Evolutionary conservation across 1,284 basidiomycete species (phyloP), one percentile per base, ranked within the genome.

Genomic region (Cryptococcus sp.): DNA sequence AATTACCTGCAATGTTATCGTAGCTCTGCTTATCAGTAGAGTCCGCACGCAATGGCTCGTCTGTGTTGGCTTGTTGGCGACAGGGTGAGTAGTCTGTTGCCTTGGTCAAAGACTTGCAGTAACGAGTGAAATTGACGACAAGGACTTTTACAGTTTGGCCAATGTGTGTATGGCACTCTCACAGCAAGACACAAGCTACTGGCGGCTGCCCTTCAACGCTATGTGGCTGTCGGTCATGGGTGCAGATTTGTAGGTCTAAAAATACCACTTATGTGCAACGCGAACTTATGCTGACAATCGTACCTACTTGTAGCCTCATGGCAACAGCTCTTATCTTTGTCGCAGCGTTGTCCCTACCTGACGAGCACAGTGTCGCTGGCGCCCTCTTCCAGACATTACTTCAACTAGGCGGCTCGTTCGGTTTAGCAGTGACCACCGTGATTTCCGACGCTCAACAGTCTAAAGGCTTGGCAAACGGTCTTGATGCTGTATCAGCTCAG

Each of bases 181-280:
- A 57, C 69, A 84, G 16, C 82, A 86, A 0, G 61, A 79, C 3
- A 81, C 81, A 3, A 75, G 84, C 0, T 95, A 88, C 73, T 93
- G 90, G 90, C 85, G 85, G 1, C 88, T 84, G 57, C 87, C 86
- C 16, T 93, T 95, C 79, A 88, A 89, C 4, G 85, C 87, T 0
- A 85, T 90, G 40, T 81, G 87, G 61, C 67, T 89, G 54, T 78
- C 83, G 15, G 89, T 91, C 23, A 81, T 89, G 45, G 90, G 90
- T 38, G 88, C 86, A 0, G 89, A 92, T 70, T 89, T 92, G 76
- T 78, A 48, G 62, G 76, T 66, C 3, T 15, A 4, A 16, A 7
- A 29, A 47, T n/a, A 20, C n/a, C n/a, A 19, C 29, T 23, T 39
- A 20, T 26, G 6, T 38, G 38, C 20, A 17, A 19, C 50, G 29